phyloP scores from a whole-genome alignment of 2,329 filamentous ascomycete genomes.

The Talaromyces sp. region DNA sequence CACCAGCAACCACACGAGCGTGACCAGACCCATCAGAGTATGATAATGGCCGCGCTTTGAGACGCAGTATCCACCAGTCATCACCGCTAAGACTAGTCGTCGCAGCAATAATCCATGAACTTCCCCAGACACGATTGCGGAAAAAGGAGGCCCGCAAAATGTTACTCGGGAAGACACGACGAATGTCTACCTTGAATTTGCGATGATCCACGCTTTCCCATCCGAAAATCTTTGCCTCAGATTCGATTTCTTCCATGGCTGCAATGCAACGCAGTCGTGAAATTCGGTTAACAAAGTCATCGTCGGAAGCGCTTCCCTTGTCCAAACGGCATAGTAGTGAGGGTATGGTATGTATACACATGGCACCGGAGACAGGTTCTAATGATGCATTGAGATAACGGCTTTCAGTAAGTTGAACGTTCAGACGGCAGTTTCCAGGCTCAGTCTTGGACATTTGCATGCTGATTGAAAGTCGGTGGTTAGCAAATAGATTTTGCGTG shows the following conservation, averaged over 20 bases:
- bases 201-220: slow-evolving; percentile 39
- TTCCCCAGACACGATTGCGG: slow-evolving; percentile 66
- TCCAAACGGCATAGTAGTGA: slow-evolving; percentile 59
- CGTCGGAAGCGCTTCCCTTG: slow-evolving; percentile 56
- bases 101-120: slow-evolving; percentile 69
- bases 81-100: slow-evolving; percentile 70
- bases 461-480: slow-evolving; percentile 57
- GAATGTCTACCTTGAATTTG: slow-evolving; percentile 45
- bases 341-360: slow-evolving; percentile 66
- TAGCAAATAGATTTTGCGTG: slow-evolving; percentile 59
- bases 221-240: slow-evolving; percentile 34
- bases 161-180: slow-evolving; percentile 61
- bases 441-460: slow-evolving; percentile 59
- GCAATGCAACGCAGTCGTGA: slow-evolving; percentile 38
- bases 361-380: slow-evolving; percentile 74
- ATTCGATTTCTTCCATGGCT: slow-evolving; percentile 41
- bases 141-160: slow-evolving; percentile 67
- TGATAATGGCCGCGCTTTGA: slow-evolving; percentile 24
- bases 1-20: slow-evolving; percentile 17
- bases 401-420: slow-evolving; percentile 65
- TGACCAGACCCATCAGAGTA: slow-evolving; percentile 17
- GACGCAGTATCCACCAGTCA: slow-evolving; percentile 68
- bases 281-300: slow-evolving; percentile 40
- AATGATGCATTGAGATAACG: slow-evolving; percentile 62
- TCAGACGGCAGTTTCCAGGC: slow-evolving; percentile 65